A percentile compares a stretch with the other conserved stretches of the same genome.
phyloP scores from a whole-genome alignment of 1,139 yeast species.

The Suhomyces terraborum region DNA sequence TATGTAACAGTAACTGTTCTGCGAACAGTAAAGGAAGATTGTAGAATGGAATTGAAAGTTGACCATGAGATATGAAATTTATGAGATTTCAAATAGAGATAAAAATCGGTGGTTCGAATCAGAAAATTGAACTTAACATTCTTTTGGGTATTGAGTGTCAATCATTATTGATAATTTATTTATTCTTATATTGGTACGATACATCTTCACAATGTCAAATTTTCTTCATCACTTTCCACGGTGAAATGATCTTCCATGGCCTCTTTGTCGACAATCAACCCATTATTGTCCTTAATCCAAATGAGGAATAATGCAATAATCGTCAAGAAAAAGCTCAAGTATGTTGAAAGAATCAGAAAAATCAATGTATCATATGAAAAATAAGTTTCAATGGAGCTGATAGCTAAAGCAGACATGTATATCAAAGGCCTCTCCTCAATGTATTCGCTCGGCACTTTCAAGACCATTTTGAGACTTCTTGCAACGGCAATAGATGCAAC shows the following conservation, averaged over 20 bases:
- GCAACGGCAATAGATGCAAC: constrained; percentile 6
- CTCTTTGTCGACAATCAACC: constrained; percentile 30
- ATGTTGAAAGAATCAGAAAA: constrained; percentile 19
- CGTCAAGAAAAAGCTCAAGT: constrained; percentile 21
- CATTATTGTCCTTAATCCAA: constrained; percentile 41
- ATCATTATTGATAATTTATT: no score
- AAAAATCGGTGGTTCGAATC: no score
- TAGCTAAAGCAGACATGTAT: constrained; percentile 3
- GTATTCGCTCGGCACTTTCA: background rate
- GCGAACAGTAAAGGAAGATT: background rate
- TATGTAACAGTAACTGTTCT: constrained; percentile 5
- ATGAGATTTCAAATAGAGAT: no score
- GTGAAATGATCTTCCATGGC: constrained; percentile 25
- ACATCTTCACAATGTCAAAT: constrained; percentile 9
- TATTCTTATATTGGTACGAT: no score
- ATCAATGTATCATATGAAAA: constrained; percentile 1
- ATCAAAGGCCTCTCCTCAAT: background rate
- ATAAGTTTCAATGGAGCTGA: constrained; percentile 4
- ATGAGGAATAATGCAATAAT: constrained; percentile 31
- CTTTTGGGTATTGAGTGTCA: no score
- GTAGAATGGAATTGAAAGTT: no score
- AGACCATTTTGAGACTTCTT: background rate
- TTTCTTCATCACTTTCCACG: constrained; percentile 25
- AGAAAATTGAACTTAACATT: no score
- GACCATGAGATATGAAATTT: no score